A percentile compares a stretch with the other conserved stretches of the same genome.
These are phyloP conservation scores for Backusella tarrabulga DNA, from an alignment of 192 early-diverging fungal genomes.

Conservation along the genomic window DNA sequence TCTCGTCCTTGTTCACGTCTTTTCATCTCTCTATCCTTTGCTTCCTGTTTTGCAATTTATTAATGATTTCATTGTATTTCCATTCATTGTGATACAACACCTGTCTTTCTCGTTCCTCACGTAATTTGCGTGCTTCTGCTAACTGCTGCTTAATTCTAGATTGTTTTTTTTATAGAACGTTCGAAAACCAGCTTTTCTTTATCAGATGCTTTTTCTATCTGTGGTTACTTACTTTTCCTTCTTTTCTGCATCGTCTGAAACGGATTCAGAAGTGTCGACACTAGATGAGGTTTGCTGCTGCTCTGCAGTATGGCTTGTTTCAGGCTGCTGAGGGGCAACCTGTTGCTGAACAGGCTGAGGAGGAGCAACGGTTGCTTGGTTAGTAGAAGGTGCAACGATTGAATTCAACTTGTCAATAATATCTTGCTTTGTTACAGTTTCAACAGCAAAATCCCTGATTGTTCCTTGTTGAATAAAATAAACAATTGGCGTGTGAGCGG, in stretches of 20 bases:
- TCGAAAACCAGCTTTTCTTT: not conserved
- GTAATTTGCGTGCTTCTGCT: not conserved
- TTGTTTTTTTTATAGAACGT: not conserved
- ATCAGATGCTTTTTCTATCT: not conserved
- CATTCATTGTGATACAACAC: not conserved
- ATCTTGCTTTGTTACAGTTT: constrained; percentile 5
- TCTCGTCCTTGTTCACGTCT: constrained; percentile 26
- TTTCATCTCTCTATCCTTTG: constrained; percentile 23
- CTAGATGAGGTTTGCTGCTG: not conserved
- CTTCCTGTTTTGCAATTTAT: constrained; percentile 11
- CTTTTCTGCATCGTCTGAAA: not conserved
- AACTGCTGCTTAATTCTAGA: not conserved
- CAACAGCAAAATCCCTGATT: constrained; percentile 23
- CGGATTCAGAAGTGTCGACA: not conserved
- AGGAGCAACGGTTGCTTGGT: not conserved
- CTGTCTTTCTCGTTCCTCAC: constrained; percentile 3
- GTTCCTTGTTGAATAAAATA: constrained; percentile 30
- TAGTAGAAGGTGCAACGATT: not conserved
- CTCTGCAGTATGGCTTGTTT: not conserved
- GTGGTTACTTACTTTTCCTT: constrained; percentile 6
- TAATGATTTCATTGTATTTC: not conserved
- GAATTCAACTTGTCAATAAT: constrained; percentile 1
- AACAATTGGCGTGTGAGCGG: constrained; percentile 14
- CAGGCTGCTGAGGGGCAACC: not conserved
- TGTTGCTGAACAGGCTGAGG: not conserved